phyloP scores from a whole-genome alignment of 306 rosid species.

The Prunus mongolica region DNA sequence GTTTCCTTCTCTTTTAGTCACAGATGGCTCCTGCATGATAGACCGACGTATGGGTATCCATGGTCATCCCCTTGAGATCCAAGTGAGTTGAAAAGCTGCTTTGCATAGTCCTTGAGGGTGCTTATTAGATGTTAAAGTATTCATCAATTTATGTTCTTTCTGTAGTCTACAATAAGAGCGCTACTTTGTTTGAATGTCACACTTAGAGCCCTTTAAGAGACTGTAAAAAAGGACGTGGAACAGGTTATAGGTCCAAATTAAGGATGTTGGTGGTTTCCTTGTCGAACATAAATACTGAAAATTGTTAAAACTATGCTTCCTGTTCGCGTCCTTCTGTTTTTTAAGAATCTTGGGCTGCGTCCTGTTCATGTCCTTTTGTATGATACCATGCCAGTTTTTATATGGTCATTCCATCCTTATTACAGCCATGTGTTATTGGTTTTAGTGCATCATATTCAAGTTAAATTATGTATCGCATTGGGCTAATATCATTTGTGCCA shows the following conservation, averaged over 20 bases:
- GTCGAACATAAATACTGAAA: neutral
- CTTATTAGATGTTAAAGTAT: neutral
- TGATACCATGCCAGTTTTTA: neutral
- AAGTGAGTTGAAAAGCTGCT: constrained; percentile 46
- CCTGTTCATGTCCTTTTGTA: neutral
- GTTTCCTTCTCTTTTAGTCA: constrained; percentile 94
- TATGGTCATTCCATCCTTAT: neutral
- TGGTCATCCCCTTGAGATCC: constrained; percentile 98
- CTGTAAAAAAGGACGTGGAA: neutral
- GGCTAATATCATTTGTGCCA: constrained; percentile 15
- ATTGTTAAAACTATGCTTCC: neutral
- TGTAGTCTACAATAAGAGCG: neutral
- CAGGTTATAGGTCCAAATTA: neutral
- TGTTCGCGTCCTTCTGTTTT: neutral
- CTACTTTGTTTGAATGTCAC: neutral
- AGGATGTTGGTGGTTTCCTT: constrained; percentile 1
- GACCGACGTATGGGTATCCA: constrained; percentile 98
- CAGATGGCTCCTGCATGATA: constrained; percentile 99
- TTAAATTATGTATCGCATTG: constrained; percentile 5
- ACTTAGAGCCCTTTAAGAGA: neutral
- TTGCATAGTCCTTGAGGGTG: neutral
- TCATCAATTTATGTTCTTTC: neutral
- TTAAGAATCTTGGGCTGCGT: neutral
- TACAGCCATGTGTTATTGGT: neutral
- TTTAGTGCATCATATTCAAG: neutral